Evolutionary conservation across 2,329 filamentous ascomycete genomes (phyloP).

Genomic region (Trematosphaeria pertusa): DNA sequence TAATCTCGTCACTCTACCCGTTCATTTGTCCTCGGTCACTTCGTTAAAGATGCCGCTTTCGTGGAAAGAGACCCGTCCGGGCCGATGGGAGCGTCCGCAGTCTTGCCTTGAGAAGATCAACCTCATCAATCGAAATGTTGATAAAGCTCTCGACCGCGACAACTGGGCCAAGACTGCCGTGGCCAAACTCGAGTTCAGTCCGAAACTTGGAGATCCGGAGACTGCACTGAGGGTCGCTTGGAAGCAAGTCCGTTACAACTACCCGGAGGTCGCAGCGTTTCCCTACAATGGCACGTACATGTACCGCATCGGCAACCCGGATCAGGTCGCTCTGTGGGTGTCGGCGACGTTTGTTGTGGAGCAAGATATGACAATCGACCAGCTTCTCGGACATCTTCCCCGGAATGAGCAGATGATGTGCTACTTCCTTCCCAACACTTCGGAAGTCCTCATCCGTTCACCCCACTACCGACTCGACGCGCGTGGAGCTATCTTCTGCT

Average conservation of each 20-base stretch:
- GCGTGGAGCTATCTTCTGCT: slow-evolving; percentile 32
- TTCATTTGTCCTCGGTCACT: background rate
- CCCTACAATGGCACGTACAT: slow-evolving; percentile 31
- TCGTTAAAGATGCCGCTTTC: slow-evolving; percentile 6
- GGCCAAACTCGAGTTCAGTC: slow-evolving; percentile 30
- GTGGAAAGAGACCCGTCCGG: slow-evolving; percentile 33
- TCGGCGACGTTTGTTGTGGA: slow-evolving; percentile 30
- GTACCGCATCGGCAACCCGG: slow-evolving; percentile 28
- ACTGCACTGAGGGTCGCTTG: slow-evolving; percentile 25
- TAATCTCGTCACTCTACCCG: background rate
- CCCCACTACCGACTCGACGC: slow-evolving; percentile 35
- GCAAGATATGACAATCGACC: slow-evolving; percentile 24
- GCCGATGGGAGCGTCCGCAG: slow-evolving; percentile 32
- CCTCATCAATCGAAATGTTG: slow-evolving; percentile 30
- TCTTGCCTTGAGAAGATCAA: slow-evolving; percentile 31
- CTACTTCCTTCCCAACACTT: slow-evolving; percentile 28
- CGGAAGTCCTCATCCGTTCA: slow-evolving; percentile 31
- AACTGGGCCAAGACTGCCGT: slow-evolving; percentile 35
- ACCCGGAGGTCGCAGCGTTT: slow-evolving; percentile 34
- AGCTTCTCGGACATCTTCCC: slow-evolving; percentile 29
- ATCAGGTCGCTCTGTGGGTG: slow-evolving; percentile 29
- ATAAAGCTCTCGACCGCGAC: slow-evolving; percentile 31
- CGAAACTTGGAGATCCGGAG: slow-evolving; percentile 25
- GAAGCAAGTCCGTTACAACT: slow-evolving; percentile 37
- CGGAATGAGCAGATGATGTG: slow-evolving; percentile 37